Conservation (phyloP, 176 grass and related monocot genomes). For the Triticum dicoccoides region DNA sequence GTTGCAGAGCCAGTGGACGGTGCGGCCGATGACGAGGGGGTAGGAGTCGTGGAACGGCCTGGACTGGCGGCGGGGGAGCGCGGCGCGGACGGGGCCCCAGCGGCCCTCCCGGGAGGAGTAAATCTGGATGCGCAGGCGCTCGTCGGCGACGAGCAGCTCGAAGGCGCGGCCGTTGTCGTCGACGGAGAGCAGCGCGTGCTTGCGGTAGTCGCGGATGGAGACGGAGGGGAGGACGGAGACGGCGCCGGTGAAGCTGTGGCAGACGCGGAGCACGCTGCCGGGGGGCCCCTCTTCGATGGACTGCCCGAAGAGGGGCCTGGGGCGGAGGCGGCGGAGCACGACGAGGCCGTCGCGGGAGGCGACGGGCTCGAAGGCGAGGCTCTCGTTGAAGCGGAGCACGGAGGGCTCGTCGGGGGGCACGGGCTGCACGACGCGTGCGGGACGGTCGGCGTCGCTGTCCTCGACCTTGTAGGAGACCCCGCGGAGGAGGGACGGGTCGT, state of each 20-base stretch:
- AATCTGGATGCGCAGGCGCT: not conserved
- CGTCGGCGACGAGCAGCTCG: constrained; percentile 1
- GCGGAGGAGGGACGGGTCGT: not conserved
- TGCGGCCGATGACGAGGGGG: constrained; percentile 6
- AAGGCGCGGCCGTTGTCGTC: not conserved
- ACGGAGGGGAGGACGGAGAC: not conserved
- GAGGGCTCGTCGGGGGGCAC: not conserved
- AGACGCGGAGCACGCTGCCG: constrained; percentile 9
- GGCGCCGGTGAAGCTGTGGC: constrained; percentile 5
- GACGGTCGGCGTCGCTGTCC: not conserved
- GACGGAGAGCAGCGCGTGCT: not conserved
- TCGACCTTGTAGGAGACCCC: not conserved
- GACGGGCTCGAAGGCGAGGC: not conserved
- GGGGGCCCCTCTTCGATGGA: not conserved
- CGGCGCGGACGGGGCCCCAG: not conserved
- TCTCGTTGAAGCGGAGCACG: not conserved
- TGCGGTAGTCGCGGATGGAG: constrained; percentile 10
- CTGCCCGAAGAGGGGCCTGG: not conserved
- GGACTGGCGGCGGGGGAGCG: not conserved
- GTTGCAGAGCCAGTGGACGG: not conserved
- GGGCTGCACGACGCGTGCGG: not conserved
- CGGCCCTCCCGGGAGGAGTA: not conserved
- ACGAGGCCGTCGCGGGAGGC: constrained; percentile 13
- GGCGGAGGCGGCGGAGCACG: not conserved
- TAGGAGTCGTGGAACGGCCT: not conserved